These are phyloP conservation scores for Aspergillus sp. DNA, from an alignment of 2,329 filamentous ascomycete genomes.

Conservation along the genomic window DNA sequence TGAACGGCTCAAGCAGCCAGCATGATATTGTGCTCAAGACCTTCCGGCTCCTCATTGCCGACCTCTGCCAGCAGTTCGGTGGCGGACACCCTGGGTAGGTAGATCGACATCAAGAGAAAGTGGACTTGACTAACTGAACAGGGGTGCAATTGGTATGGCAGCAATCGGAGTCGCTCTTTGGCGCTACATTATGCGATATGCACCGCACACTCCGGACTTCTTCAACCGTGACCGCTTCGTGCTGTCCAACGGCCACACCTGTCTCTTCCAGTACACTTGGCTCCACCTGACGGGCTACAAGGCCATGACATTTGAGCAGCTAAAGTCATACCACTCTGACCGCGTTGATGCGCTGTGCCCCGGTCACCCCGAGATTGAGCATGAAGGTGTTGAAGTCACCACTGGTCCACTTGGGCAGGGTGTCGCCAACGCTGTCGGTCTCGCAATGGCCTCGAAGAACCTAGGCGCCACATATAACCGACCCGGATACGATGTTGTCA, in stretches of 20 bases:
- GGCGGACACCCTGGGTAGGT: constrained; percentile 66
- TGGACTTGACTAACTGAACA: constrained; percentile 18
- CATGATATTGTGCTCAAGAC: constrained; percentile 57
- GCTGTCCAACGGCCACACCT: constrained; percentile 43
- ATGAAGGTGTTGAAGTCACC: constrained; percentile 59
- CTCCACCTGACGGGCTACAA: constrained; percentile 33
- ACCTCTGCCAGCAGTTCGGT: constrained; percentile 69
- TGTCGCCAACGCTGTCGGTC: constrained; percentile 60
- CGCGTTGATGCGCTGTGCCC: constrained; percentile 30
- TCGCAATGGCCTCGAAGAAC: constrained; percentile 59
- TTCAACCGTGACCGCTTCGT: constrained; percentile 49
- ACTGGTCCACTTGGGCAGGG: constrained; percentile 61
- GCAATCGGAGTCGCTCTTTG: constrained; percentile 46
- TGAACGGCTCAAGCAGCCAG: constrained; percentile 14
- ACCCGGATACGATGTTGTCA: constrained; percentile 49
- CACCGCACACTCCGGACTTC: constrained; percentile 38
- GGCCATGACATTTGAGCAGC: constrained; percentile 33
- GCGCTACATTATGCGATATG: constrained; percentile 46
- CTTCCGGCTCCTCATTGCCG: constrained; percentile 64
- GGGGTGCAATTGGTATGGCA: constrained; percentile 49
- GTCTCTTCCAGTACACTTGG: constrained; percentile 34
- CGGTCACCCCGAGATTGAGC: constrained; percentile 56
- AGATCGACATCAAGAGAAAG: neutral
- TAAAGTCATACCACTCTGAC: constrained; percentile 35
- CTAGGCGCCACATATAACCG: constrained; percentile 56